phyloP scores from a whole-genome alignment of 2,329 filamentous ascomycete genomes.

The Sclerotinia subarctica region DNA sequence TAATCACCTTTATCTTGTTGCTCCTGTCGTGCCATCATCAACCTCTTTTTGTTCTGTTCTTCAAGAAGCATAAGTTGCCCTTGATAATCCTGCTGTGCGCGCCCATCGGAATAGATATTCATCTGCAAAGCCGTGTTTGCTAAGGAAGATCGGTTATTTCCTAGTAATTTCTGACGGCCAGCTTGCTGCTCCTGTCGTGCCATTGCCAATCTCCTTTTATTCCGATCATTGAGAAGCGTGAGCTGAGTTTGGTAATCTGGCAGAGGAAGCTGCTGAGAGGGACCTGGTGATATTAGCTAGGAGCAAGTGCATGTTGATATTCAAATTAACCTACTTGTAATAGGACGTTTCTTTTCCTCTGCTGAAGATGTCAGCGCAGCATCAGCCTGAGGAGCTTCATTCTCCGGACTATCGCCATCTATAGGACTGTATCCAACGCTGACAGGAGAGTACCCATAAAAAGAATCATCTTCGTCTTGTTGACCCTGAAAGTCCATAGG shows the following conservation, averaged over 20 bases:
- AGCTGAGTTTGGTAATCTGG: neutral
- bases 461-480: too few relatives aligned
- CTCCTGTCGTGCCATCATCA: neutral
- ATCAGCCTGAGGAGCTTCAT: neutral
- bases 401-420: neutral
- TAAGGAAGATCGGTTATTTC: neutral
- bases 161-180: too few relatives aligned
- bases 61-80: neutral
- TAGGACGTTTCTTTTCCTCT: neutral
- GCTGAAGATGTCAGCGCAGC: neutral
- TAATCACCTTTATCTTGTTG: neutral
- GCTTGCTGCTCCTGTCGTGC: neutral
- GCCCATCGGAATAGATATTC: neutral
- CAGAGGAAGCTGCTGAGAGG: neutral
- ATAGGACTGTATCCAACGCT: neutral
- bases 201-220: neutral
- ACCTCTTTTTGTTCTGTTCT: neutral
- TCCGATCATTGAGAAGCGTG: neutral
- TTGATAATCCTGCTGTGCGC: neutral
- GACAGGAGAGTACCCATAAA: too few relatives aligned
- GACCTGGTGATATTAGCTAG: neutral
- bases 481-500: too few relatives aligned
- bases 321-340: neutral
- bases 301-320: neutral
- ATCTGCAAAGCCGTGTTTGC: neutral